Base-by-base conservation (phyloP, 495 filamentous ascomycete genomes). In the Haplographium delicatum region DNA sequence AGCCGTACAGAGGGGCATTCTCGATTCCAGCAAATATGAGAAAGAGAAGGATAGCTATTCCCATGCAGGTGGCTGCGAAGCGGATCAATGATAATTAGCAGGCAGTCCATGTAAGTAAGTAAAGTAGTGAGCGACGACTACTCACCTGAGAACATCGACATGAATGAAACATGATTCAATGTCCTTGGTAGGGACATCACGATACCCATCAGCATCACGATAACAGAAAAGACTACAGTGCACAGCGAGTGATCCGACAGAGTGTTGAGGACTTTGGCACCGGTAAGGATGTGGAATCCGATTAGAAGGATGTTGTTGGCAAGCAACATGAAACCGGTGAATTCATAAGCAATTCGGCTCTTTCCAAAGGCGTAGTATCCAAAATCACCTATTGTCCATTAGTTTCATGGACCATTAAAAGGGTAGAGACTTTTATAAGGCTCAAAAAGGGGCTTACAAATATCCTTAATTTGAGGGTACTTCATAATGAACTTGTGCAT, bases 231-330 rank as follows among this genome's bases (percentile, higher is more conserved):
- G 62, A 67, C 72, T 8, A 72, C 69, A 2, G 75, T 78, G 49
- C 73, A 80, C 2, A 64, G 53, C 0, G 67, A 67, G 51, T 79
- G 74, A 19, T 67, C 58, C 0, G 75, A 77, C 1, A 78, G 57
- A 1, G 74, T 70, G 48, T 79, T 81, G 28, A 79, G 53, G 1
- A 69, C 72, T 1, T 72, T 67, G 4, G 75, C 78, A 8, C 75
- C 64, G 0, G 69, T 71, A 22, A 79, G 65, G 20, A 78, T 69
- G 13, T 75, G 71, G 4, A 74, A 71, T 1, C 68, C 73, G 27
- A 70, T 62, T 19, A 67, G 68, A 18, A 80, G 67, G 38, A 73
- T 69, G 50, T 74, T 75, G 23, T 68, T 68, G 30, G 75, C 50
- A 19, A 72, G 66, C 53, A 78, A 74, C 25, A 76, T 51, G n/a